Base-by-base conservation (phyloP, 176 grass and related monocot species). In the Pontederia crassipes region DNA sequence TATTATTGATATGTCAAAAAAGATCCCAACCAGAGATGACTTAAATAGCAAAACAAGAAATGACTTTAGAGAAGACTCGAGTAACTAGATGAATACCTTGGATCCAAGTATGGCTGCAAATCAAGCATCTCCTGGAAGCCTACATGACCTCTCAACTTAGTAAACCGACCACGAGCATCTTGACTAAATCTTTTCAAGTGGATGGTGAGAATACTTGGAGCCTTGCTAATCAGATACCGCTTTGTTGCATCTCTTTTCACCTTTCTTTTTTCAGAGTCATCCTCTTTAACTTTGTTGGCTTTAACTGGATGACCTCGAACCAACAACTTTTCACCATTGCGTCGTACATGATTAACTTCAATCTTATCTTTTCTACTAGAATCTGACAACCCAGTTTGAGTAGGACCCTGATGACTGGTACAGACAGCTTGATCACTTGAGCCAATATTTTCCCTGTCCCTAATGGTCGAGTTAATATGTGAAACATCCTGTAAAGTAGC, bases 141-240 rank as follows among this genome's bases (percentile, higher is more conserved):
- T 28, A 98, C 87, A 72, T 91, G 83, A 16, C 92, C 92, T 70
- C 80, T 98, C 74, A 92, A 59, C 77, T 98, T 98, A 65, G 66
- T 88, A 52, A 86, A 82, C 16, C 84, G 81, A 26, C 87, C 93
- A 73, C 83, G 73, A 49, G 74, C 72, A 27, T 98, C 93, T 18
- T 92, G 87, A 49, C 84, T 76, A 67, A 98, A 92, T 82, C 93
- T 98, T 70, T 98, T 98, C 81, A 98, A 78, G 46, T 90, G 80
- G 69, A 92, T 73, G 10, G 84, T 91, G 71, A 98, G 77, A 72
- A 85, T 81, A 79, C 77, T 73, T 62, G 93, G 87, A 10, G 76
- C 77, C 70, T 70, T 82, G 67, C 74, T 73, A 72, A 98, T 78
- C 82, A 92, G 72, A 74, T 88, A 83, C 78, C 87, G 91, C 75